Evolutionary conservation across 305 asterid genomes (phyloP), one percentile per base, ranked within the genome.

Genomic region (Ilex paraguariensis): DNA sequence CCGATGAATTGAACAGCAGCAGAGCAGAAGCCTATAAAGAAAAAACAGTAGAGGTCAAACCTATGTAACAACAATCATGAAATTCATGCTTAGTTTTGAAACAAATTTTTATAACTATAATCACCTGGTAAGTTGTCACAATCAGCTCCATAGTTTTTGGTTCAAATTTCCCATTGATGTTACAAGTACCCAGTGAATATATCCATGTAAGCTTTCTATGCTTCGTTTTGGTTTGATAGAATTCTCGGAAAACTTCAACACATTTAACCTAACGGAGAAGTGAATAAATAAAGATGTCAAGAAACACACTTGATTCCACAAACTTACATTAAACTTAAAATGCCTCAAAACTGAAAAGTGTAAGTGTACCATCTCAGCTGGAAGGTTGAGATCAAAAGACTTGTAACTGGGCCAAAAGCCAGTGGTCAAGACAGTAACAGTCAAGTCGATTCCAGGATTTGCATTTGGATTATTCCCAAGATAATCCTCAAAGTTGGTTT

Each of bases 401-500:
- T 94, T 94, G 83, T 91, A 94, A 74, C 96, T 94, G 60, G 99
- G 98, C 99, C 98, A 94, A 79, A 91, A 91, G 33, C 98, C 98
- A 44, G 99, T 86, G 14, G 96, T 91, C 67, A 94, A 86, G 70
- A 91, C 98, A 40, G 98, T 91, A 64, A 94, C 98, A 6, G 97
- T 94, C 81, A 90, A 80, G 73, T 90, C 99, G 63, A 88, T 88
- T 62, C 98, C 96, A 17, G 98, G 96, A 72, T 76, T 85, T 62
- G 85, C 95, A 74, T 63, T 71, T 32, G 87, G 73, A 70, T 78
- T 88, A 55, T 66, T 78, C 66, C 73, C 62, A 65, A 91, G 87
- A 70, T 94, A 88, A 64, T 94, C 96, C 87, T 85, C 96, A 73
- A 94, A 94, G 69, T 77, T 84, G 52, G 87, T 13, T 73, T 91